Evolutionary conservation across 2,329 filamentous ascomycete species (phyloP).

Genomic region (Seiridium unicorne): DNA sequence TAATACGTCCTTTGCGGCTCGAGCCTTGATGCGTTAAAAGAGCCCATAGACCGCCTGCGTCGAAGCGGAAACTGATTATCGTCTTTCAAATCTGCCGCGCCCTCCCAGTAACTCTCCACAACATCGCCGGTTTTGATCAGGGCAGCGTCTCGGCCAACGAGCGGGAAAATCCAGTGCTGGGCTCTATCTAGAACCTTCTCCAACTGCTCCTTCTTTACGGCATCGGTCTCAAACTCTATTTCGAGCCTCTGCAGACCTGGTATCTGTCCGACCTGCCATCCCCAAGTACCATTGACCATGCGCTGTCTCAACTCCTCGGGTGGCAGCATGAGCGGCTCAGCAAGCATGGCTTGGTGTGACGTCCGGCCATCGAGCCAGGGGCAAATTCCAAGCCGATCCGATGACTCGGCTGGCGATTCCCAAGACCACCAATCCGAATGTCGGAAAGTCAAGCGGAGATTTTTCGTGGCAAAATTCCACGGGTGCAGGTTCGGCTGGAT

Average conservation of each 20-base stretch:
- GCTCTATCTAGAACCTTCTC: constrained; percentile 7
- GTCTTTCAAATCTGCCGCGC: constrained; percentile 3
- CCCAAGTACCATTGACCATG: constrained; percentile 8
- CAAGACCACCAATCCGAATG: constrained; percentile 11
- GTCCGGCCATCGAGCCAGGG: constrained; percentile 5
- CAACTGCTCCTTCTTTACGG: constrained; percentile 5
- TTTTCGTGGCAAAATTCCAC: neutral
- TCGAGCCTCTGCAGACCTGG: constrained; percentile 7
- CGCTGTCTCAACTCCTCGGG: neutral
- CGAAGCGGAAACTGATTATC: neutral
- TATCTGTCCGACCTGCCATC: constrained; percentile 7
- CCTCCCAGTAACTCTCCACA: constrained; percentile 4
- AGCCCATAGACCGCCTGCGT: neutral
- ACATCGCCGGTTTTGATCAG: constrained; percentile 2
- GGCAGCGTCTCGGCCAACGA: neutral
- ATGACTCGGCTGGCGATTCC: constrained; percentile 5
- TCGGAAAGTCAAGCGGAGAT: constrained; percentile 6
- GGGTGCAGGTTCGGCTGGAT: neutral
- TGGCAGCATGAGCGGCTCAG: neutral
- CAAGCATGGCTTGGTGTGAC: constrained; percentile 9
- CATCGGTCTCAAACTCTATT: constrained; percentile 10
- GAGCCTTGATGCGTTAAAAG: neutral
- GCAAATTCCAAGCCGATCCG: constrained; percentile 9
- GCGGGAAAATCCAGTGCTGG: constrained; percentile 8
- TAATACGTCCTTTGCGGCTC: neutral